Percentiles rank a stretch among this genome's conserved stretches.
These are phyloP conservation scores for Neurospora intermedia DNA, from an alignment of 495 filamentous ascomycete genomes.

Conservation along the genomic window DNA sequence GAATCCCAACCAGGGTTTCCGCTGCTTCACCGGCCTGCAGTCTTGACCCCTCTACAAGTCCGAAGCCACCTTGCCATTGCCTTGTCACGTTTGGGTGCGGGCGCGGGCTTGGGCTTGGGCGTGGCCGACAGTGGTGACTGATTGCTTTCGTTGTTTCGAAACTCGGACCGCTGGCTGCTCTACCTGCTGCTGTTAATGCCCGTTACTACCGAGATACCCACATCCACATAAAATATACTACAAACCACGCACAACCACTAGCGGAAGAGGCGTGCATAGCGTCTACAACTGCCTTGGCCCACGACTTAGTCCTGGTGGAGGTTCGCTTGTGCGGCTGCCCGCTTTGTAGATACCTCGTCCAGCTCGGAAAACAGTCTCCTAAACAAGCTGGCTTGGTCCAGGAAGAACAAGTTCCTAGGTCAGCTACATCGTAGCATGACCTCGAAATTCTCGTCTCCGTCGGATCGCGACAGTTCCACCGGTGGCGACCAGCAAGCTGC, in stretches of 20 bases:
- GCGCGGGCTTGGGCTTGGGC: neutral
- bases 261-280: neutral
- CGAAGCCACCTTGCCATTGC: neutral
- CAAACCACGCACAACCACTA: neutral
- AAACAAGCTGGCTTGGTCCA: neutral
- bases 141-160: neutral
- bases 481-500: neutral
- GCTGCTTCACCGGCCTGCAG: neutral
- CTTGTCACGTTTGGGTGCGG: neutral
- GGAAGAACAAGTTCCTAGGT: neutral
- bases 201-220: neutral
- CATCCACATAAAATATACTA: neutral
- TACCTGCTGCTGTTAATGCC: neutral
- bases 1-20: neutral
- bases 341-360: conserved; percentile 7
- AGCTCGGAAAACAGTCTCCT: neutral
- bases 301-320: neutral
- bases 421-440: neutral
- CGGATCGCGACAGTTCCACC: neutral
- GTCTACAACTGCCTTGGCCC: neutral
- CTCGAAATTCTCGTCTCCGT: neutral
- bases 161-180: neutral
- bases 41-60: neutral
- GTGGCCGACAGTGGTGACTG: neutral
- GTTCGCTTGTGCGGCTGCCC: conserved; percentile 4